Conservation (phyloP, 768 basidiomycete genomes). For the Mycena polygramma region DNA sequence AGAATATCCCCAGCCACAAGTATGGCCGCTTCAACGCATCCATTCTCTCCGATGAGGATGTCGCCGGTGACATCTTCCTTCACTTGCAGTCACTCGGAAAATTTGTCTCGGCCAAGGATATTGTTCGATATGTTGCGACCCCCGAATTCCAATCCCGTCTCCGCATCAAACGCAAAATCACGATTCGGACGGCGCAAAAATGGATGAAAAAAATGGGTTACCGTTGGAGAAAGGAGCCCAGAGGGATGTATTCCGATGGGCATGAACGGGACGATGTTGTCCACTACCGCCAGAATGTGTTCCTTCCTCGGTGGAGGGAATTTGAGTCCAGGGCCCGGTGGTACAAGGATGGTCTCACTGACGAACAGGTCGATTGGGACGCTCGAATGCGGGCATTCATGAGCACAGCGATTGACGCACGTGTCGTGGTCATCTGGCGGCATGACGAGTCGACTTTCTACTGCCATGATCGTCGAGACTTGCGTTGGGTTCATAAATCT, state of each 20-base stretch:
- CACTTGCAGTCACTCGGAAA: constrained; percentile 38
- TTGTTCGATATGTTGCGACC: constrained; percentile 33
- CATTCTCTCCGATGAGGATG: constrained; percentile 26
- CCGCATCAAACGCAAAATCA: constrained; percentile 5
- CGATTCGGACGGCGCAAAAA: constrained; percentile 1
- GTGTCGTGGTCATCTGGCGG: constrained; percentile 48
- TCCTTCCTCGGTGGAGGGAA: not conserved
- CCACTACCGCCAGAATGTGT: not conserved
- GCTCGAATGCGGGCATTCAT: too few relatives aligned
- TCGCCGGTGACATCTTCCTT: constrained; percentile 33
- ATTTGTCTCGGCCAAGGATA: constrained; percentile 33
- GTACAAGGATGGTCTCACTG: too few relatives aligned
- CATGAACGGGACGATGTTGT: not conserved
- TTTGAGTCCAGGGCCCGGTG: not conserved
- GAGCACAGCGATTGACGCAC: constrained; percentile 34
- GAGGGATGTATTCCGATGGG: not conserved
- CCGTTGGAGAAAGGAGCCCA: not conserved
- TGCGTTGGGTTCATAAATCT: constrained; percentile 42
- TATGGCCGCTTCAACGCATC: constrained; percentile 16
- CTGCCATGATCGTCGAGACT: constrained; percentile 48
- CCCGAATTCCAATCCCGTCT: not conserved
- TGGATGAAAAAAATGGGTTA: constrained; percentile 6
- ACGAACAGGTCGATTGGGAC: too few relatives aligned
- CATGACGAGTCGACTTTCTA: constrained; percentile 59
- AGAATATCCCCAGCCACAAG: constrained; percentile 4